Evolutionary conservation across 495 filamentous ascomycete genomes (phyloP), one percentile per base, ranked within the genome.

Genomic region (Xylaria curta): DNA sequence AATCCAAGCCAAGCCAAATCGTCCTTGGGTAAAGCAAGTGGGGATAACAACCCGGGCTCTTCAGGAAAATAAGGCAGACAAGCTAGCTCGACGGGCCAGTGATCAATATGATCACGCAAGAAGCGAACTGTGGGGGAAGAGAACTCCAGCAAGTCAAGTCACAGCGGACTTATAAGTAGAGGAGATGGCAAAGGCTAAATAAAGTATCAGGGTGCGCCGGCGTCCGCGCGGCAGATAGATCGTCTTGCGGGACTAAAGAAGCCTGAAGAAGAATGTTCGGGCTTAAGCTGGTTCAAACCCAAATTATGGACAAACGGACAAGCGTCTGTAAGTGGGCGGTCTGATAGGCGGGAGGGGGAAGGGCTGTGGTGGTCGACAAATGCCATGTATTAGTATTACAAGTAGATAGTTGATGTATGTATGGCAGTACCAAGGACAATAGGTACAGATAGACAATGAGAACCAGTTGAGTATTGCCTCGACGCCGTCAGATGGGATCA

Each of bases 381-480:
- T 49, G 44, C 31, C 40, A 64, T 42, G 33, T 31, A 64, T 70
- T 56, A 70, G 59, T 64, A 64, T 70, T 70, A 63, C 9, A 54
- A 64, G 38, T 53, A 38, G 60, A 12, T 13, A 33, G 56, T 19
- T 1, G 47, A 36, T 64, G 17, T 33, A 36, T 64, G 17, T 33
- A 60, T 36, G 58, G 46, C 17, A 19, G 10, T 42, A 59, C 28
- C 49, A 42, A 60, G 49, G 15, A 47, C 53, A 38, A 63, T 0
- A n/a, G n/a, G n/a, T n/a, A 40, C 59, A 47, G 54, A 49, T 19
- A 51, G 36, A 47, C 38, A 9, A 33, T n/a, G 21, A 36, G 9
- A 46, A 46, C 59, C 46, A 15, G 31, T 8, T 40, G 68, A 49
- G 47, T 70, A 46, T 9, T 31, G 60, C 38, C 68, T 56, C 47